phyloP scores from a whole-genome alignment of 345 rosid species.

The Lepidium africanum region DNA sequence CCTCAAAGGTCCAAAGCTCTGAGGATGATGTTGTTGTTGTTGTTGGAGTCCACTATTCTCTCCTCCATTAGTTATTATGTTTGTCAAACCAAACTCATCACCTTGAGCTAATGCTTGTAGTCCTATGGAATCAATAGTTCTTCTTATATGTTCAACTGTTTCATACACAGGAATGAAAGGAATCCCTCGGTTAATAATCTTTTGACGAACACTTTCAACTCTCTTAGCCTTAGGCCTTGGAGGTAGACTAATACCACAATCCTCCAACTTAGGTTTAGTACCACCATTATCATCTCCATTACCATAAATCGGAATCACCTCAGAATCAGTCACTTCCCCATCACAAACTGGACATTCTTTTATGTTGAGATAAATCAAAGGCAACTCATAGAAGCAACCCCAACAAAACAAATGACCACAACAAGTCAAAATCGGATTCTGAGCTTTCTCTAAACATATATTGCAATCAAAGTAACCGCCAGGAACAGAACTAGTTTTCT shows the following conservation, averaged over 20 bases:
- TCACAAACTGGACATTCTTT: constrained; percentile 46
- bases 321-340: constrained; percentile 40
- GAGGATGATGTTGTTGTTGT: not conserved
- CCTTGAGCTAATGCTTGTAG: constrained; percentile 24
- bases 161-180: constrained; percentile 30
- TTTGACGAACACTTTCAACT: constrained; percentile 45
- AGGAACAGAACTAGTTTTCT: constrained; percentile 14
- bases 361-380: constrained; percentile 30
- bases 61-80: constrained; percentile 17
- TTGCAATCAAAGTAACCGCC: constrained; percentile 44
- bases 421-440: constrained; percentile 50
- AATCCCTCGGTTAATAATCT: constrained; percentile 25
- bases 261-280: constrained; percentile 24
- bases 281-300: constrained; percentile 21
- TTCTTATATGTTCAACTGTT: constrained; percentile 31
- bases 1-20: constrained; percentile 22
- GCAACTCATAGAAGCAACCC: constrained; percentile 55
- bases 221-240: constrained; percentile 49
- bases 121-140: constrained; percentile 29
- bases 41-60: not conserved
- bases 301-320: constrained; percentile 55
- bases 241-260: constrained; percentile 38
- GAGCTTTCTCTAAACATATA: constrained; percentile 48
- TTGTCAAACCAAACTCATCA: constrained; percentile 15
- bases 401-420: constrained; percentile 78